These are phyloP conservation scores for Calonectria naviculata DNA, from an alignment of 2,329 filamentous ascomycete genomes.

Conservation along the genomic window DNA sequence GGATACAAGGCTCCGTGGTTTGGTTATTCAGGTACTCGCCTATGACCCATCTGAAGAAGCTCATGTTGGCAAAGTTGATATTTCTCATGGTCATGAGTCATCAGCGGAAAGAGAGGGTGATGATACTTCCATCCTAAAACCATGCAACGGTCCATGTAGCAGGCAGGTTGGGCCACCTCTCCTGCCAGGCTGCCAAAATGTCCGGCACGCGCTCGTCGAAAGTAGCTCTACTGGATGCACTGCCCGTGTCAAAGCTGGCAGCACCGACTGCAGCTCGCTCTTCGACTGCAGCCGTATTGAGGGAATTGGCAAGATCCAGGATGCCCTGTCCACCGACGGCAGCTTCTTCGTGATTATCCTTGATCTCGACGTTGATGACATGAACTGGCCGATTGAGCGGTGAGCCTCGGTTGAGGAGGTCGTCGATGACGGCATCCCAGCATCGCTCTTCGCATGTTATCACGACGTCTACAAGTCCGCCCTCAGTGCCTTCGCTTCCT, in stretches of 20 bases:
- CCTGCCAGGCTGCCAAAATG: conserved; percentile 92
- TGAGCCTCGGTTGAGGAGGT: conserved; percentile 86
- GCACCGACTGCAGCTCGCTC: conserved; percentile 77
- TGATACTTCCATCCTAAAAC: conserved; percentile 68
- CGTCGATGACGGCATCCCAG: conserved; percentile 97
- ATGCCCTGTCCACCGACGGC: conserved; percentile 91
- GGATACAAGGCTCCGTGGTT: too few relatives aligned
- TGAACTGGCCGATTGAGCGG: conserved; percentile 94
- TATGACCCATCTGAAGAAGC: background rate
- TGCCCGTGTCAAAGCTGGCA: conserved; percentile 76
- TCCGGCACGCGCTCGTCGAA: conserved; percentile 97
- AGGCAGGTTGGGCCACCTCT: conserved; percentile 90
- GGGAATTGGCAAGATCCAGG: conserved; percentile 85
- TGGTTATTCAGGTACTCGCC: background rate
- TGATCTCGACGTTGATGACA: conserved; percentile 98
- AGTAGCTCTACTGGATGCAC: conserved; percentile 73
- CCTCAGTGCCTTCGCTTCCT: conserved; percentile 84
- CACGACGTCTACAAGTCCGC: conserved; percentile 90
- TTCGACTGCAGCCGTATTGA: conserved; percentile 84
- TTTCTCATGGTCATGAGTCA: background rate
- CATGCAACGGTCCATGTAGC: conserved; percentile 95
- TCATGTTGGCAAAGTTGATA: background rate
- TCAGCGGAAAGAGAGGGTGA: background rate
- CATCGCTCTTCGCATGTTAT: conserved; percentile 98
- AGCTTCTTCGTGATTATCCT: conserved; percentile 98